Base-by-base conservation (phyloP, 371 early-diverging fungal species). In the Vairimorpha necatrix region DNA sequence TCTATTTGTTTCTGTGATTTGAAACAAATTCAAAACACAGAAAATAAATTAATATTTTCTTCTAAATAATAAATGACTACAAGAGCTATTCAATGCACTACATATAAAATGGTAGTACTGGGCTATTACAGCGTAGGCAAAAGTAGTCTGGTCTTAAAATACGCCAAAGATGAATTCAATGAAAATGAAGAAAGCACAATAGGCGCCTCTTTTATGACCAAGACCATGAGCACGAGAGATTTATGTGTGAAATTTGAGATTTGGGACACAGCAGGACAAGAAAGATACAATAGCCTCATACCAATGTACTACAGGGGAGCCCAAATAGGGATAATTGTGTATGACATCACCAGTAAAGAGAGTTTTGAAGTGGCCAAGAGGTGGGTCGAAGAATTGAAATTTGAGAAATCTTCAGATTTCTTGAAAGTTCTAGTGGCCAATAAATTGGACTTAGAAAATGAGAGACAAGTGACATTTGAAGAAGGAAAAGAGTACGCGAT, bases 131-230 rank as follows among this genome's bases (percentile, higher is more conserved):
- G 80, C 20, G 82, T 82, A 16, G 86, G 86, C 9, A 86, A 86
- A 77, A 84, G 79, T 36, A 82, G 84, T 47, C 24, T 86, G 28
- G 75, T 76, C 16, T 60, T 82, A 48, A 80, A 95, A 85, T 98
- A 94, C 89, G 94, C 96, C 67, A 94, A 93, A 86, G 91, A 91
- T 68, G 92, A 92, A 84, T 99, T 99, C 87, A 91, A 89, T 82
- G 91, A 89, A 81, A 94, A 94, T 85, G 96, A 98, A 88, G 95
- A 96, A 84, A 95, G 96, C 34, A 99, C 99, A 65, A 96, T 99
- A 78, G 99, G 99, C n/a, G 98, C 97, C 33, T 83, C 97, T 84
- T 99, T 98, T 87, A 95, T 94, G 53, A 96, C 97, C 36, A 88
- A 94, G 73, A 91, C 89, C 82, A 93, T 97, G 80, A 90, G 93